Evolutionary conservation across 495 filamentous ascomycete genomes (phyloP), one percentile per base, ranked within the genome.

Genomic region (Bacidia rubella): DNA sequence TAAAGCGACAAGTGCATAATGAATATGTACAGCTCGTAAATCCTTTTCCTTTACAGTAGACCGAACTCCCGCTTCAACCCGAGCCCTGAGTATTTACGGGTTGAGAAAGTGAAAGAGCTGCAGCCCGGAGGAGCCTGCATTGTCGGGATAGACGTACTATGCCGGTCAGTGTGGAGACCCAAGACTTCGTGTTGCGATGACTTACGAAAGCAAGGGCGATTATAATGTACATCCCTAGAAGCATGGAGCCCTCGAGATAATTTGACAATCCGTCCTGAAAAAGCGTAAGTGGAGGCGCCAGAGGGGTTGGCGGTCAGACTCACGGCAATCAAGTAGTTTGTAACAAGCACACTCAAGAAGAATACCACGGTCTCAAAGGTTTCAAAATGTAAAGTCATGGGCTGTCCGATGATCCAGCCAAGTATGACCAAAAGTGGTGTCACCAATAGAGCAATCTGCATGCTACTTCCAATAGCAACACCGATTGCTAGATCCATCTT

Each of bases 401-500:
- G 78, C 55, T 85, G 70, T 25, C 74, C 76, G 58, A 90, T 82
- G 64, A 86, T 86, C 90, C 90, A 96, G 51, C 90, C 90, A 2
- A 96, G 73, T 55, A 96, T 85, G 49, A 96, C 90, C 47, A 95
- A 71, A 67, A 86, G 83, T 0, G 90, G 90, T 1, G 90, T 96
- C 26, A 96, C 87, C 27, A 95, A 82, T 29, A 95, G 74, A 3
- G 90, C 90, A 61, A 98, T 96, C 67, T 98, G 90, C 71, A 98
- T 81, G 64, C 84, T 87, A 61, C 82, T 87, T 29, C 90, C 90
- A 55, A 98, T 88, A 9, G 90, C 92, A 21, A 96, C 90, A 17
- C 86, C 85, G 68, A 98, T 86, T 17, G 90, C 90, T 15, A 98
- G 75, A 60, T 96, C 88, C 92, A 97, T 98, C 76, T 98, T 98